Percentiles rank a stretch among this genome's conserved stretches.
phyloP scores from a whole-genome alignment of 2,329 filamentous ascomycete species.

The Cryphonectria parasitica region DNA sequence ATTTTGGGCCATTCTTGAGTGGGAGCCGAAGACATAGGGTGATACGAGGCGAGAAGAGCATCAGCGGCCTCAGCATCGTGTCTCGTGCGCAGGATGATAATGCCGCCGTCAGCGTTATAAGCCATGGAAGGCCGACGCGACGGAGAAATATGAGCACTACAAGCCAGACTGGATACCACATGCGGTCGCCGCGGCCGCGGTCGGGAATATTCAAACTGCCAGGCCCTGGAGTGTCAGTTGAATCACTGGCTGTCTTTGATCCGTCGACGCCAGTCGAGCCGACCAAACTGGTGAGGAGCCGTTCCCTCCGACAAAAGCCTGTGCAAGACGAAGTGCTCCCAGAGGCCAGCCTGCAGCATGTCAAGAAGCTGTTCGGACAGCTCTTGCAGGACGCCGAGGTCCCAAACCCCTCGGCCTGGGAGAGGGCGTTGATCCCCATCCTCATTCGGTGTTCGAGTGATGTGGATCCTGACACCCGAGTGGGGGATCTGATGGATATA shows the following conservation, averaged over 20 bases:
- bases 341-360: conserved; percentile 83
- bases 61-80: conserved; percentile 70
- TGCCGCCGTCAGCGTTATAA: conserved; percentile 59
- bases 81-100: conserved; percentile 72
- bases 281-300: conserved; percentile 70
- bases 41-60: conserved; percentile 75
- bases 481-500: conserved; percentile 94
- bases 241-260: conserved; percentile 55
- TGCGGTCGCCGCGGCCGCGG: conserved; percentile 65
- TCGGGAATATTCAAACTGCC: conserved; percentile 9
- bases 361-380: conserved; percentile 82
- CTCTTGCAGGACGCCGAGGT: conserved; percentile 78
- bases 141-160: conserved; percentile 84
- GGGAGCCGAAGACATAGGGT: conserved; percentile 75
- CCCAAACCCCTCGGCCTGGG: conserved; percentile 77
- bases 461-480: conserved; percentile 87
- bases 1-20: conserved; percentile 72
- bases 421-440: conserved; percentile 87
- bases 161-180: conserved; percentile 69
- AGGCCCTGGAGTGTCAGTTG: conserved; percentile 60
- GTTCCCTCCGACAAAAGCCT: conserved; percentile 77
- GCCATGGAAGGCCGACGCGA: conserved; percentile 65
- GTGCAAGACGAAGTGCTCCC: conserved; percentile 84
- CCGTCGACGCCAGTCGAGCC: conserved; percentile 46
- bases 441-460: conserved; percentile 90